Conservation (phyloP, 192 early-diverging fungal genomes). For the Dissophora globulifera region DNA sequence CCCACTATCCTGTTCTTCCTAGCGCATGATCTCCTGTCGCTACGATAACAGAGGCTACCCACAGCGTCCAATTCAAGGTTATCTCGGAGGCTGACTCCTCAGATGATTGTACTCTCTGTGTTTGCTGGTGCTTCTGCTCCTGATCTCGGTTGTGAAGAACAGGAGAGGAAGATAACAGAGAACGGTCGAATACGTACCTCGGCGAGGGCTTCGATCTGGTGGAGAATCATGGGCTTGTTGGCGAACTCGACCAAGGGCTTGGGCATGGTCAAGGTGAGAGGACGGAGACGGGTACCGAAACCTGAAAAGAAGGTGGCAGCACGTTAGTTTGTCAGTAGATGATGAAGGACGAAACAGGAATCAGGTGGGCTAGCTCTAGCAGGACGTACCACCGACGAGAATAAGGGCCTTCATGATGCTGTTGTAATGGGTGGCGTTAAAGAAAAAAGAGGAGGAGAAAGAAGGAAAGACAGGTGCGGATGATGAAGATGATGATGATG, state of each 20-base stretch:
- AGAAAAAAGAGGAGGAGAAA: not conserved
- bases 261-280: conserved; percentile 94
- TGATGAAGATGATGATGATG: not conserved
- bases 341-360: not conserved
- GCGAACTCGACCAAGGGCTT: conserved; percentile 99
- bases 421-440: not conserved
- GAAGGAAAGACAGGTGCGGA: not conserved
- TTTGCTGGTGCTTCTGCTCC: too few relatives aligned
- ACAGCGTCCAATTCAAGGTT: too few relatives aligned
- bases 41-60: too few relatives aligned
- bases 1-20: too few relatives aligned
- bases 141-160: too few relatives aligned
- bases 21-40: too few relatives aligned
- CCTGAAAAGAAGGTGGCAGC: conserved; percentile 59
- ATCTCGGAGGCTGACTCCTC: too few relatives aligned
- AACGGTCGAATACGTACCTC: conserved; percentile 79
- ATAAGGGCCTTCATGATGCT: conserved; percentile 84
- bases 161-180: not conserved
- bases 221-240: conserved; percentile 98
- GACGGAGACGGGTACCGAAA: conserved; percentile 98
- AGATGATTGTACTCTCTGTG: too few relatives aligned
- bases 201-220: conserved; percentile 97
- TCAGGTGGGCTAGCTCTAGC: not conserved
- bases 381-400: conserved; percentile 78
- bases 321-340: not conserved